Evolutionary conservation across 257 asterid species (phyloP).

Genomic region (Nicotiana paniculata): DNA sequence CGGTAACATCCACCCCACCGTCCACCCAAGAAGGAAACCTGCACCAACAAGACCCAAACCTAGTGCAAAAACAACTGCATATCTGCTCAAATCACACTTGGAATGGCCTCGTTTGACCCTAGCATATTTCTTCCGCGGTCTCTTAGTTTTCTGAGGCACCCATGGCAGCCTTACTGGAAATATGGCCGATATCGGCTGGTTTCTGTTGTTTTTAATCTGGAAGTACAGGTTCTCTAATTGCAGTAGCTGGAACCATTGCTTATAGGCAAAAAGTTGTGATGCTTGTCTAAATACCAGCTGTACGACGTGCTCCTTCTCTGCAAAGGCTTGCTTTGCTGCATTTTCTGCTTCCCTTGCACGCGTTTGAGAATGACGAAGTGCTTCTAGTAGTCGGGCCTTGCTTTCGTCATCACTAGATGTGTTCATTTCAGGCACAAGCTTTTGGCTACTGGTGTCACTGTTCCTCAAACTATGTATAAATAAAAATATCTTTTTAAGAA

Average conservation of each 20-base stretch:
- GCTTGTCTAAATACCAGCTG: constrained; percentile 78
- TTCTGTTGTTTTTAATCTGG: constrained; percentile 43
- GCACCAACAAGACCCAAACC: constrained; percentile 87
- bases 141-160: constrained; percentile 32
- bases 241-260: constrained; percentile 81
- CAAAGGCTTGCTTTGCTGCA: constrained; percentile 58
- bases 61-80: constrained; percentile 55
- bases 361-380: constrained; percentile 82
- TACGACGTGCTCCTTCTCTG: constrained; percentile 62
- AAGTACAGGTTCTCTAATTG: constrained; percentile 61
- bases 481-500: neutral
- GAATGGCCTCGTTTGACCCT: constrained; percentile 24
- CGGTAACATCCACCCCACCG: constrained; percentile 61
- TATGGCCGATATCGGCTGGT: constrained; percentile 29
- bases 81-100: constrained; percentile 32
- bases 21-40: constrained; percentile 83
- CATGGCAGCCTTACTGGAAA: constrained; percentile 33
- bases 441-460: constrained; percentile 31
- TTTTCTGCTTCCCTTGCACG: constrained; percentile 95
- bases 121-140: constrained; percentile 27
- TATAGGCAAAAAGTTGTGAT: constrained; percentile 79
- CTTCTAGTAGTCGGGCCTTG: constrained; percentile 62
- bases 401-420: constrained; percentile 21
- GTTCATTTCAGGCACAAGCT: constrained; percentile 14
- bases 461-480: constrained; percentile 1